Conservation (phyloP, 805 yeast species). For the Jamesozyma spencerorum region DNA sequence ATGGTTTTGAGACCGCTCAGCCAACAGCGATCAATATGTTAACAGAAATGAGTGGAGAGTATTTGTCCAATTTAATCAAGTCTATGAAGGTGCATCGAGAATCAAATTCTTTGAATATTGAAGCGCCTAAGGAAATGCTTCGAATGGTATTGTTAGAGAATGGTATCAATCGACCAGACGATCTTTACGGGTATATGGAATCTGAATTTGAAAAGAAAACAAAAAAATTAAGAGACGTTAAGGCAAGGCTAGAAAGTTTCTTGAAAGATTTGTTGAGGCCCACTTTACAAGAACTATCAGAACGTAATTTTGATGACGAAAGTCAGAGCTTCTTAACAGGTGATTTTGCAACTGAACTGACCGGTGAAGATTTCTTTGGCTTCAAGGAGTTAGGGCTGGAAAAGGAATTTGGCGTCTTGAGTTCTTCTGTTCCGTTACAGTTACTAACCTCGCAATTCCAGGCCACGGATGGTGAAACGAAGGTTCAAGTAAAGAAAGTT, state of each 20-base stretch:
- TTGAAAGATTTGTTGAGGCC: conserved; percentile 80
- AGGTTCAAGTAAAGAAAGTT: conserved; percentile 39
- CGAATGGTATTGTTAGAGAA: conserved; percentile 65
- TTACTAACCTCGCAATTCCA: conserved; percentile 49
- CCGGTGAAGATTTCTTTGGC: conserved; percentile 96
- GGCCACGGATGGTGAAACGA: conserved; percentile 58
- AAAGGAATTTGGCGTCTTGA: conserved; percentile 77
- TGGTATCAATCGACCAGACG: conserved; percentile 75
- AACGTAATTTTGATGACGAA: conserved; percentile 74
- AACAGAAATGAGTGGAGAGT: conserved; percentile 76
- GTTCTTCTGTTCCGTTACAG: conserved; percentile 83
- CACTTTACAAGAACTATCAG: conserved; percentile 58
- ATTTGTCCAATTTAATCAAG: conserved; percentile 62
- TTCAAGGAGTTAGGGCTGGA: conserved; percentile 90
- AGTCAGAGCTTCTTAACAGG: conserved; percentile 93
- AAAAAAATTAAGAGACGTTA: conserved; percentile 58
- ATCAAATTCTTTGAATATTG: conserved; percentile 35
- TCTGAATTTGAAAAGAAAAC: conserved; percentile 66
- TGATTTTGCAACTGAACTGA: conserved; percentile 78
- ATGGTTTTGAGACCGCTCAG: conserved; percentile 82
- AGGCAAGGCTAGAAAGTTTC: conserved; percentile 55
- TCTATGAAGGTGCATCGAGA: conserved; percentile 67
- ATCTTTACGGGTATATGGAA: conserved; percentile 60
- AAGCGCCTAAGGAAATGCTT: conserved; percentile 37
- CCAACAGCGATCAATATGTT: conserved; percentile 67